Evolutionary conservation across 768 basidiomycete species (phyloP).

Genomic region (Leccinum sublutescens): DNA sequence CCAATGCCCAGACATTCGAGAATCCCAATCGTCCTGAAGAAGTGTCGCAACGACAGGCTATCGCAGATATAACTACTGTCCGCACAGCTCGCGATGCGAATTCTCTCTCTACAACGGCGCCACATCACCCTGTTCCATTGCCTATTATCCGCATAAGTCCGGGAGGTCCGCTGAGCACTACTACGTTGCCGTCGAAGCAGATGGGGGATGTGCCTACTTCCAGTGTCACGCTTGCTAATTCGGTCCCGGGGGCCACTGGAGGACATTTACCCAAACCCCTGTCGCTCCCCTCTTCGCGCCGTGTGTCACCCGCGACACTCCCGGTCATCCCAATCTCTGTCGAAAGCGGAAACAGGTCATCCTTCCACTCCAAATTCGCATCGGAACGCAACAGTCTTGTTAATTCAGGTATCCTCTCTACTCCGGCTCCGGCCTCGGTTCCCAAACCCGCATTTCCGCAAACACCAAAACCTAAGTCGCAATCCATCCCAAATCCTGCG

Average conservation of each 20-base stretch:
- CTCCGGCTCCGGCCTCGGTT: constrained; percentile 7
- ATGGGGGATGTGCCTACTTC: constrained; percentile 12
- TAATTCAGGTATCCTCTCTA: background rate
- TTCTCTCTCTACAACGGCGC: background rate
- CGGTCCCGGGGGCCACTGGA: background rate
- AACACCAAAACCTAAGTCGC: constrained; percentile 27
- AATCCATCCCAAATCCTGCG: constrained; percentile 18
- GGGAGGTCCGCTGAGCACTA: background rate
- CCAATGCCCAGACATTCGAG: background rate
- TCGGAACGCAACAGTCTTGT: constrained; percentile 11
- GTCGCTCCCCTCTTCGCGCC: background rate
- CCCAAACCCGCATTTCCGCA: constrained; percentile 12
- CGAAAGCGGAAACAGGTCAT: constrained; percentile 12
- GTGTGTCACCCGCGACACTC: background rate
- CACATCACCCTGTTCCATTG: background rate
- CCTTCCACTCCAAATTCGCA: constrained; percentile 13
- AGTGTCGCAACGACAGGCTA: constrained; percentile 20
- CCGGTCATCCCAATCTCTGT: constrained; percentile 7
- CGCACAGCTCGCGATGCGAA: constrained; percentile 18
- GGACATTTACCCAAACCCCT: constrained; percentile 3
- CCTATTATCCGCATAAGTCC: background rate
- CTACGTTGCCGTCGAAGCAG: background rate
- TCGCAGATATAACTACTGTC: constrained; percentile 28
- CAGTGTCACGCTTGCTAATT: constrained; percentile 16
- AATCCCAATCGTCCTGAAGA: background rate